phyloP scores from a whole-genome alignment of 306 rosid genomes.

The Myrica gale region DNA sequence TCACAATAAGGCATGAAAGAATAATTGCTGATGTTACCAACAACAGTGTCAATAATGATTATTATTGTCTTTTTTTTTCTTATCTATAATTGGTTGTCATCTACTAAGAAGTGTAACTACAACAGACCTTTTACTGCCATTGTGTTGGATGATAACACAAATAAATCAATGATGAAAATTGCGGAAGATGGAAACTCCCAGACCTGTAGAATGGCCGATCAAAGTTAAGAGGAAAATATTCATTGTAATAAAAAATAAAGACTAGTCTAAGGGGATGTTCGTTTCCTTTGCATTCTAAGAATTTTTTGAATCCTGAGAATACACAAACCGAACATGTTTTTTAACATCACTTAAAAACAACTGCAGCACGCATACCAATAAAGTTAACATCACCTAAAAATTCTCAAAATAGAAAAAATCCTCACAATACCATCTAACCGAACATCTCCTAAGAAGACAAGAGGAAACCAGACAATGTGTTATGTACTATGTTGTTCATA shows the following conservation, averaged over 20 bases:
- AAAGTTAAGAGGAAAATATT: slow-evolving; percentile 25
- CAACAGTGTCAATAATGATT: not conserved
- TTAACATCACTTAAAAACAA: too few species aligned
- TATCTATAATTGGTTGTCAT: not conserved
- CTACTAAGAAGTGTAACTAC: slow-evolving; percentile 5
- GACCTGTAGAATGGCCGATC: slow-evolving; percentile 47
- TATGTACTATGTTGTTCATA: not conserved
- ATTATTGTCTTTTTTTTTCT: too few species aligned
- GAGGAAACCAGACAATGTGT: not conserved
- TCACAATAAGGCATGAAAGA: not conserved
- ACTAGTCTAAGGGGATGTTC: too few species aligned
- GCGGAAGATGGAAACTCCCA: slow-evolving; percentile 89
- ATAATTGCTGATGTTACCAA: slow-evolving; percentile 1
- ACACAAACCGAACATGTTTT: too few species aligned
- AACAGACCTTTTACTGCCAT: slow-evolving; percentile 76
- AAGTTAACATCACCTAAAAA: too few species aligned
- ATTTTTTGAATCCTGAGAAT: too few species aligned
- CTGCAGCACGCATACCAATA: too few species aligned
- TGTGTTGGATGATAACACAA: slow-evolving; percentile 75
- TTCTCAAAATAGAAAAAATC: too few species aligned
- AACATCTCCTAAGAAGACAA: slow-evolving; percentile 8
- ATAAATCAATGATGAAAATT: slow-evolving; percentile 69
- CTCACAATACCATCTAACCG: too few species aligned
- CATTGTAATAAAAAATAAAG: slow-evolving; percentile 1
- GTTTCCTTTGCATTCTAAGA: too few species aligned